Conservation (phyloP, 441 rosid species). For the Erodium chrysanthum region DNA sequence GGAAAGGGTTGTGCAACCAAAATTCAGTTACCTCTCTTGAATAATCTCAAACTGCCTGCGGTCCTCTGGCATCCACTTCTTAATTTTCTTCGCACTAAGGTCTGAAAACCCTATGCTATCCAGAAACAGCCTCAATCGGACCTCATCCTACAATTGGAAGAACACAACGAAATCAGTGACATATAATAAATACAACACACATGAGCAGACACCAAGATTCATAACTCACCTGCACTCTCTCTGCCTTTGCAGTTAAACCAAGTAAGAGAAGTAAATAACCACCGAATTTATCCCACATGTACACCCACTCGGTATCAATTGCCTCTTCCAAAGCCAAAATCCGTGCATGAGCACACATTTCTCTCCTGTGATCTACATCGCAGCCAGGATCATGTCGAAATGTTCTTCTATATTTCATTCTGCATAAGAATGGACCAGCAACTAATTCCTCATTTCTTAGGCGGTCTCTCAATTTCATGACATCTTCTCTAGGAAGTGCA, state of each 20-base stretch:
- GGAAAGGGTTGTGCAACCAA: constrained; percentile 10
- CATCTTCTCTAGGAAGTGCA: constrained; percentile 99
- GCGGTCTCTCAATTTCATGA: constrained; percentile 94
- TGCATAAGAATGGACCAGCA: constrained; percentile 62
- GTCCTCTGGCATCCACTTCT: constrained; percentile 99
- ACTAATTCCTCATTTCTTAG: constrained; percentile 88
- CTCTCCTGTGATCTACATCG: constrained; percentile 81
- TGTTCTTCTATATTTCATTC: constrained; percentile 48
- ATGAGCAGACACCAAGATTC: constrained; percentile 16
- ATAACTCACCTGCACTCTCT: constrained; percentile 76
- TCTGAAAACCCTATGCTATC: constrained; percentile 99
- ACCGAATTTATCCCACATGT: constrained; percentile 99
- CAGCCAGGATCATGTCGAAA: constrained; percentile 50
- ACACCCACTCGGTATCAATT: constrained; percentile 99
- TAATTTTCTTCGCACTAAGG: constrained; percentile 95
- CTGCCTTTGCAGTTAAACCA: constrained; percentile 99
- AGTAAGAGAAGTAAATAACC: constrained; percentile 91
- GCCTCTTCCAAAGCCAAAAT: constrained; percentile 99
- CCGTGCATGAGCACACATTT: constrained; percentile 98
- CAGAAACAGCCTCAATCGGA: constrained; percentile 93
- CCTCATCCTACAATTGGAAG: constrained; percentile 65
- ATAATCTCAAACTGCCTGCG: constrained; percentile 96
- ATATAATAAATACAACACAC: constrained; percentile 10
- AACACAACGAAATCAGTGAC: constrained; percentile 15
- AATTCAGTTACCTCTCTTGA: constrained; percentile 75